Evolutionary conservation across 2,329 filamentous ascomycete species (phyloP), one percentile per base, ranked within the genome.

Genomic region (Grosmannia clavigera): DNA sequence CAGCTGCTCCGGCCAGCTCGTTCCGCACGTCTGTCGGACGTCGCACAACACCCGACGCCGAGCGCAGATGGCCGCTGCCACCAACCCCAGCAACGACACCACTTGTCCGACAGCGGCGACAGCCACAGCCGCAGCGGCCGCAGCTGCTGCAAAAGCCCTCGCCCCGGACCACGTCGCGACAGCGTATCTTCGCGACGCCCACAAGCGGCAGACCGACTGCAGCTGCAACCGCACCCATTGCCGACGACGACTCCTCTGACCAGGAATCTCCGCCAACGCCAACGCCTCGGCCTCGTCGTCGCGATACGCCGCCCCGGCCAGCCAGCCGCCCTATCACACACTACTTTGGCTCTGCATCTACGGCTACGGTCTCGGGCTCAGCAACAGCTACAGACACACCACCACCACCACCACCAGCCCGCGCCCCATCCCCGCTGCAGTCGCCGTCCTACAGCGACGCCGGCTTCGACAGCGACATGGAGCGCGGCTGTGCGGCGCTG

Each of bases 381-480:
- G 29, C 5, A 16, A 12, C 33, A 12, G 4, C 33, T 1, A 9
- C 46, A 27, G 2, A 22, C 16, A 19, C 29, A 22, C 22, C 22
- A 22, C 22, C 22, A 22, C 22, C 22, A 22, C 22, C 22, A 11
- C 16, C 22, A 9, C 48, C 16, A n/a, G 2, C 2, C 22, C n/a
- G 19, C 14, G 12, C 46, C 33, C 19, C 11, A 50, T 38, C 35
- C 19, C n/a, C 12, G 9, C 48, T 40, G n/a, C 38, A n/a, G 22
- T 53, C 53, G 19, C 48, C 50, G 3, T 54, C 57, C 31, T 58
- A 54, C 50, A 57, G 60, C 58, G 61, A 59, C 51, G 55, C 48
- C 59, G 61, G 57, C 59, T 57, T 63, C 14, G 65, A 66, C 61
- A 65, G 63, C 60, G 65, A 65, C 14, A 62, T 59, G 55, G 64